Base-by-base conservation (phyloP, 177 flowering plant species). In the Vitis hybrid region DNA sequence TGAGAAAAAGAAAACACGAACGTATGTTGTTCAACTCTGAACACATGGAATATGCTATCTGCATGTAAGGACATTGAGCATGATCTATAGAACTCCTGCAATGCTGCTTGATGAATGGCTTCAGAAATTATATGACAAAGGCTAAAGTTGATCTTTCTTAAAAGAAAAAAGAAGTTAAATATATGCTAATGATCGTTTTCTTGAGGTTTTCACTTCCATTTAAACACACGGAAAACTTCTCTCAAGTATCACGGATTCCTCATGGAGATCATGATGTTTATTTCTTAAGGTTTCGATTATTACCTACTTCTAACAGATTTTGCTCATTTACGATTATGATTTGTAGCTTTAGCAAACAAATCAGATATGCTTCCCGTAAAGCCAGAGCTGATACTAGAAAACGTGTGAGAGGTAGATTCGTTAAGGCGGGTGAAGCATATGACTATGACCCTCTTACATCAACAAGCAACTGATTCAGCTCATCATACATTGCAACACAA, bases 1-100 rank as follows among this genome's bases (percentile, higher is more conserved):
- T 5, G 93, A 90, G 70, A 89, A 92, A 72, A 92, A 88, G 90
- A 90, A 88, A 75, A 86, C 81, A 15, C 71, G 97, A 56, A 82
- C 65, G 93, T 91, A 81, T 12, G 89, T 77, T 0, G 40, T 59
- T 69, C 60, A 17, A 19, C 52, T 40, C 21, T 12, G 17, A 59
- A 12, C 12, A 30, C 14, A 34, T 54, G 50, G 6, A 66, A 60
- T 56, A 51, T 49, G 11, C 26, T 49, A 17, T 60, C 49, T 65
- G 21, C 52, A 57, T 57, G 49, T 57, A 57, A 58, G 48, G 59
- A 66, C 21, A 23, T 10, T 59, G 34, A 59, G 26, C 34, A 23
- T 23, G 32, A 21, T 1, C 34, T 23, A 10, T 11, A 4, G 40
- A 34, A 34, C 40, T 5, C 23, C 40, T 5, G 40, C 40, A 34